A percentile compares a stretch with the other conserved stretches of the same genome.
Evolutionary conservation across 129 eudicot species (phyloP).

Genomic region (Flaveria trinervia): DNA sequence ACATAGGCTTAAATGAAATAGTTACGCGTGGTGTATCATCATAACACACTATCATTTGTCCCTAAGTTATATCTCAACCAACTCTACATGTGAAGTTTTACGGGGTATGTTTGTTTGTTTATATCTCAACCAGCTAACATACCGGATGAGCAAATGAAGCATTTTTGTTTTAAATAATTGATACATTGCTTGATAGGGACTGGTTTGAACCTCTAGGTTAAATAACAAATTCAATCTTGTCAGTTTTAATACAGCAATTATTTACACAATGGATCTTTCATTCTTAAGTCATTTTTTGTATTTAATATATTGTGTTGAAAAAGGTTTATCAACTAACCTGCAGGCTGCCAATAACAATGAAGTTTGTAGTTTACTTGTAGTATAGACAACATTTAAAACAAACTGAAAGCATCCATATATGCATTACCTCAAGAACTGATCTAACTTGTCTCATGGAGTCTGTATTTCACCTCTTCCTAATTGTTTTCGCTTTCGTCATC

Average conservation of each 20-base stretch:
- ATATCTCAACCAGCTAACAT: too few relatives aligned
- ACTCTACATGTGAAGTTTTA: too few relatives aligned
- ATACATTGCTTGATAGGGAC: too few relatives aligned
- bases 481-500: conserved; percentile 26
- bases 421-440: conserved; percentile 17
- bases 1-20: neutral
- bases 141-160: too few relatives aligned
- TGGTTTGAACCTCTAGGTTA: too few relatives aligned
- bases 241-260: neutral
- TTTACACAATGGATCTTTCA: neutral
- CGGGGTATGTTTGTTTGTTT: too few relatives aligned
- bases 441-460: conserved; percentile 27
- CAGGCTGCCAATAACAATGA: neutral
- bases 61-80: too few relatives aligned
- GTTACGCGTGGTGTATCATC: too few relatives aligned
- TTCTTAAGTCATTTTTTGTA: neutral
- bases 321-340: neutral
- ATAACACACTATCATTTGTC: neutral
- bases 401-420: conserved; percentile 5
- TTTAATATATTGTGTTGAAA: neutral
- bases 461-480: neutral
- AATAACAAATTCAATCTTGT: neutral
- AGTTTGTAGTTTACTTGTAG: neutral
- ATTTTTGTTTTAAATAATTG: too few relatives aligned
- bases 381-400: neutral